phyloP scores from a whole-genome alignment of 2,329 filamentous ascomycete species.

The Salinomyces thailandicus region DNA sequence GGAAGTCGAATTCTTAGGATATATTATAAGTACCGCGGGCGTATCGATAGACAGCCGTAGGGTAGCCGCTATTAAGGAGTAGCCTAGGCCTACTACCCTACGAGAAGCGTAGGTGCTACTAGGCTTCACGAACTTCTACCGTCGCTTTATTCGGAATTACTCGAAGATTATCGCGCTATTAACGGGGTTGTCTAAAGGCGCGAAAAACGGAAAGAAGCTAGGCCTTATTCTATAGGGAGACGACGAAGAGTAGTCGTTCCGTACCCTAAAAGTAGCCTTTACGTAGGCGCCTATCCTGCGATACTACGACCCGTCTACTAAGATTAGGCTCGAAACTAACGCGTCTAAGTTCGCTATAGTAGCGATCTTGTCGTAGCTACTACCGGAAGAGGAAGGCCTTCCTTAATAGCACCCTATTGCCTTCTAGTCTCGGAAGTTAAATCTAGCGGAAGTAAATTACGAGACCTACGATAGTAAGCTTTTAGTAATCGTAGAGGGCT shows the following conservation, averaged over 20 bases:
- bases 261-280: constrained; percentile 4
- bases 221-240: constrained; percentile 4
- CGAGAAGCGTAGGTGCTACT: constrained; percentile 10
- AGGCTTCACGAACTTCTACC: constrained; percentile 9
- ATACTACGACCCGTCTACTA: constrained; percentile 4
- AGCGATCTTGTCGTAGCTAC: background rate
- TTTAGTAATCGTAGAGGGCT: constrained; percentile 8
- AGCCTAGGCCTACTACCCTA: background rate
- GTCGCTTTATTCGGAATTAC: constrained; percentile 8
- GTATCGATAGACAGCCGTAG: constrained; percentile 22
- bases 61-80: constrained; percentile 17
- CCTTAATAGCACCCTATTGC: background rate
- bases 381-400: background rate
- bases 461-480: constrained; percentile 11
- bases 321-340: constrained; percentile 3
- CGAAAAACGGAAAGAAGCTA: constrained; percentile 1
- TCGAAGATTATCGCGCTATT: constrained; percentile 5
- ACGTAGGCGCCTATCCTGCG: constrained; percentile 1
- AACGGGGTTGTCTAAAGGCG: constrained; percentile 3
- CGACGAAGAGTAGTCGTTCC: constrained; percentile 1
- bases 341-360: constrained; percentile 1
- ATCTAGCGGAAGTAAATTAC: constrained; percentile 6
- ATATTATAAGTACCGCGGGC: constrained; percentile 18
- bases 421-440: constrained; percentile 5
- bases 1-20: constrained; percentile 23